Evolutionary conservation across 176 grass and related monocot genomes (phyloP).

Genomic region (Aegilops sharonensis): DNA sequence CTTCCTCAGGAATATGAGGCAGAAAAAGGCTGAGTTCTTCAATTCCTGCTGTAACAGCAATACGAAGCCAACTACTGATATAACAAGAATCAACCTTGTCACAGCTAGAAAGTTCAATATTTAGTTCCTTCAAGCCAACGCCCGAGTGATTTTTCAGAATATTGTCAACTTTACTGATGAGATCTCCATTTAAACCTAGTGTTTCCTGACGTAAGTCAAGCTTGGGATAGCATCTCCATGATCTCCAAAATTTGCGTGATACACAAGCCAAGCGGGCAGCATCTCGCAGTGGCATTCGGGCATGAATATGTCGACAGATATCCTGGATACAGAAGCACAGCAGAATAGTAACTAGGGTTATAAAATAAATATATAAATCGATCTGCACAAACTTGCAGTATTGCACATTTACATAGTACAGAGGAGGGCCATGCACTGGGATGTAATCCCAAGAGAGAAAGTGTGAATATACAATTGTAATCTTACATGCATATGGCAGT

Average conservation of each 20-base stretch:
- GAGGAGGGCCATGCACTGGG: background rate
- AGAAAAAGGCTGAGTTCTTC: background rate
- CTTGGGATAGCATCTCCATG: background rate
- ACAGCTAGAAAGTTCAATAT: background rate
- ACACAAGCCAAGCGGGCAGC: background rate
- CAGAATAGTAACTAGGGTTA: background rate
- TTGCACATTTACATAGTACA: background rate
- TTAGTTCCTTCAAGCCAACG: background rate
- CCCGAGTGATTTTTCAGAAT: conserved; percentile 3
- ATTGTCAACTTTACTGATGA: background rate
- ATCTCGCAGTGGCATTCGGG: background rate
- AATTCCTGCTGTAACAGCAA: conserved; percentile 6
- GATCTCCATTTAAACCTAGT: background rate
- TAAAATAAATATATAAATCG: background rate
- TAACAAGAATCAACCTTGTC: background rate
- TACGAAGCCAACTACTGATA: background rate
- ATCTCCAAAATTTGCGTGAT: background rate
- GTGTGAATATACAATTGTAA: background rate
- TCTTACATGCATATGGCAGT: background rate
- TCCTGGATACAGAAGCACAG: background rate
- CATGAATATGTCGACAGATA: background rate
- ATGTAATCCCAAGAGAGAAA: background rate
- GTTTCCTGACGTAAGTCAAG: background rate
- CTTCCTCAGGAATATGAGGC: too few species aligned
- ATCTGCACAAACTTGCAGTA: background rate